A percentile compares a stretch with the other conserved stretches of the same genome.
phyloP scores from a whole-genome alignment of 2,329 filamentous ascomycete species.

The Diaporthe vaccinii region DNA sequence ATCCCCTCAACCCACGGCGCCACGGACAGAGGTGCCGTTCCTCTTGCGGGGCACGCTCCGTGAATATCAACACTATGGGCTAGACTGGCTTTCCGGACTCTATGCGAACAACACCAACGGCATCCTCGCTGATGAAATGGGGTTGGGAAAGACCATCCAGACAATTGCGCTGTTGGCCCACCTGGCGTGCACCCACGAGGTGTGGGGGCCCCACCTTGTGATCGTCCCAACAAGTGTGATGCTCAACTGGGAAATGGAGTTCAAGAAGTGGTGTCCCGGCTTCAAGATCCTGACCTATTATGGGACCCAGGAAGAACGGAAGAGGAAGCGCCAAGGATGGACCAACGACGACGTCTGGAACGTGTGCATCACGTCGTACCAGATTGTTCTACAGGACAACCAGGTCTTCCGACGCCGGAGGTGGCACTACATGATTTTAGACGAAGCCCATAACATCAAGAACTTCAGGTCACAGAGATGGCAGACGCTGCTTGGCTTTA shows the following conservation, averaged over 20 bases:
- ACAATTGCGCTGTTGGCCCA: conserved; percentile 95
- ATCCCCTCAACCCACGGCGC: conserved; percentile 52
- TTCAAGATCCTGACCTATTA: conserved; percentile 99
- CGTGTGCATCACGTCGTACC: conserved; percentile 97
- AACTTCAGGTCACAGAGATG: conserved; percentile 98
- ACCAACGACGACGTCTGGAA: conserved; percentile 95
- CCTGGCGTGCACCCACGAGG: conserved; percentile 87
- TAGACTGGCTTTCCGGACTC: conserved; percentile 95
- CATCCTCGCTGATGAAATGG: conserved; percentile 98
- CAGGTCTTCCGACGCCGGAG: conserved; percentile 91
- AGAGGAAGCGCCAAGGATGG: conserved; percentile 92
- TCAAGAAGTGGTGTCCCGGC: conserved; percentile 98
- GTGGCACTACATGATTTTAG: conserved; percentile 98
- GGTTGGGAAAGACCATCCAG: conserved; percentile 97
- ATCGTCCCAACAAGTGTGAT: conserved; percentile 98
- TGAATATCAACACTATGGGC: conserved; percentile 96
- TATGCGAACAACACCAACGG: conserved; percentile 95
- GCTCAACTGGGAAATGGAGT: conserved; percentile 99
- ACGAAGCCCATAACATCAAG: conserved; percentile 99
- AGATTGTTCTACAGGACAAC: conserved; percentile 93
- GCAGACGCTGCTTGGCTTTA: conserved; percentile 95
- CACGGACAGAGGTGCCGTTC: conserved; percentile 82
- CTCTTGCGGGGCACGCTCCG: conserved; percentile 89
- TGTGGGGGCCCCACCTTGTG: conserved; percentile 96
- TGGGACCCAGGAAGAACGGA: conserved; percentile 91